Evolutionary conservation across 495 filamentous ascomycete genomes (phyloP).

Genomic region (Daldinia vernicosa): DNA sequence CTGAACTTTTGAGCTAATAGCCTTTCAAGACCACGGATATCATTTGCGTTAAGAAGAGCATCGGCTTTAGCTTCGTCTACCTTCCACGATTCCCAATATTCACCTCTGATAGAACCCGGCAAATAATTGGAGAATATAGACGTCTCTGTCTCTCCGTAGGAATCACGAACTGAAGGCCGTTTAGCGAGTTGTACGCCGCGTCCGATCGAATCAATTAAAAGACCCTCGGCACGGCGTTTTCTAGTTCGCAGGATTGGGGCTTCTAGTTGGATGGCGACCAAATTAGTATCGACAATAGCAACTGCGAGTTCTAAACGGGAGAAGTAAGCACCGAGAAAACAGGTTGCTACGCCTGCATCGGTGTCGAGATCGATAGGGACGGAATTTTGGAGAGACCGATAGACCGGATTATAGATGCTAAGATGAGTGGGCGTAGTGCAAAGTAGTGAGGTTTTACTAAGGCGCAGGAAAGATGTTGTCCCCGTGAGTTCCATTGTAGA

Average conservation of each 20-base stretch:
- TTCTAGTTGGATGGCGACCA: constrained; percentile 72
- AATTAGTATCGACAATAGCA: constrained; percentile 62
- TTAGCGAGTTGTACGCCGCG: constrained; percentile 54
- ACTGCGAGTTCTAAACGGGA: constrained; percentile 69
- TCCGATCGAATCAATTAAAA: constrained; percentile 76
- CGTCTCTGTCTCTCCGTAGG: constrained; percentile 18
- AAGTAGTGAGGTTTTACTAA: constrained; percentile 61
- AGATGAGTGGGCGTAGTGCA: constrained; percentile 54
- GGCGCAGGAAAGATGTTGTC: constrained; percentile 60
- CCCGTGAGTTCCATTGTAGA: constrained; percentile 49
- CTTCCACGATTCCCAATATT: constrained; percentile 49
- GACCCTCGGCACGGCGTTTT: constrained; percentile 70
- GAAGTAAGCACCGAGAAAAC: constrained; percentile 67
- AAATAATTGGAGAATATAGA: constrained; percentile 51
- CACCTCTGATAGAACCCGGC: constrained; percentile 51
- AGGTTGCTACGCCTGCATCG: constrained; percentile 39
- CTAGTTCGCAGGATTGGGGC: constrained; percentile 64
- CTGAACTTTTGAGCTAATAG: constrained; percentile 57
- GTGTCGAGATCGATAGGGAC: constrained; percentile 51
- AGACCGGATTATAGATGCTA: constrained; percentile 70
- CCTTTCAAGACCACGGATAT: constrained; percentile 63
- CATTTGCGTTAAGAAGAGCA: constrained; percentile 51
- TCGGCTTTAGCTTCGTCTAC: constrained; percentile 56
- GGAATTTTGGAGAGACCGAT: constrained; percentile 68
- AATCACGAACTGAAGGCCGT: constrained; percentile 27